phyloP scores from a whole-genome alignment of 1,139 yeast genomes.

The Chernovozyma sophiae-reginae region DNA sequence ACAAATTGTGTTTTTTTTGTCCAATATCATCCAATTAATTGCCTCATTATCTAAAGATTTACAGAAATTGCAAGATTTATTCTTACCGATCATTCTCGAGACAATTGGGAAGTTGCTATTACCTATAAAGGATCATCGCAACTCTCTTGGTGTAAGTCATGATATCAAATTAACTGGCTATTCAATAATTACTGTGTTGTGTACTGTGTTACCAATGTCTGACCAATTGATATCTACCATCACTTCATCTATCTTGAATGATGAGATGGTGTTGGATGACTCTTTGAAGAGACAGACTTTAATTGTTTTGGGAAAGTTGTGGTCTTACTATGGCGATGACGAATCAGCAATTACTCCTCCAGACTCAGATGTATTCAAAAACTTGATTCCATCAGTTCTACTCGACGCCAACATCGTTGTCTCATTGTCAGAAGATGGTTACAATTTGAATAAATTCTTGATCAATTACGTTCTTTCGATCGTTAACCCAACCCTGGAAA shows the following conservation, averaged over 20 bases:
- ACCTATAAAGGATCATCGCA: conserved; percentile 16
- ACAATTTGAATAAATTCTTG: conserved; percentile 30
- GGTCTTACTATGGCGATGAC: neutral
- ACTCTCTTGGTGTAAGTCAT: conserved; percentile 34
- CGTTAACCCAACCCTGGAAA: neutral
- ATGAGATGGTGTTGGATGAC: conserved; percentile 15
- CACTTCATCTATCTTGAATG: conserved; percentile 52
- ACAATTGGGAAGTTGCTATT: conserved; percentile 51
- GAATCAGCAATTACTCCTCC: neutral
- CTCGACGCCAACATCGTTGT: conserved; percentile 12
- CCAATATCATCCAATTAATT: conserved; percentile 63
- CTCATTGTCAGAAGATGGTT: conserved; percentile 22
- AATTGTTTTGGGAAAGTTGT: conserved; percentile 40
- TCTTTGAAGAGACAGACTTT: conserved; percentile 28
- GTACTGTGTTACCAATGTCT: conserved; percentile 67
- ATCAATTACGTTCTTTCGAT: conserved; percentile 20
- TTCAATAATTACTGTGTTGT: conserved; percentile 72
- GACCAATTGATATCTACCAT: conserved; percentile 63
- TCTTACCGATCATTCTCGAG: conserved; percentile 55
- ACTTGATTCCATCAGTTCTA: conserved; percentile 9
- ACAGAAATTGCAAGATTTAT: conserved; percentile 25
- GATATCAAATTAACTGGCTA: conserved; percentile 83
- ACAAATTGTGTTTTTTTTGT: conserved; percentile 73
- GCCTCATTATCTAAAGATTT: conserved; percentile 35
- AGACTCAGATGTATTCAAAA: neutral